A percentile compares a stretch with the other conserved stretches of the same genome.
These are phyloP conservation scores for Furcasterigmium sp. DNA, from an alignment of 2,329 filamentous ascomycete species.

Conservation along the genomic window DNA sequence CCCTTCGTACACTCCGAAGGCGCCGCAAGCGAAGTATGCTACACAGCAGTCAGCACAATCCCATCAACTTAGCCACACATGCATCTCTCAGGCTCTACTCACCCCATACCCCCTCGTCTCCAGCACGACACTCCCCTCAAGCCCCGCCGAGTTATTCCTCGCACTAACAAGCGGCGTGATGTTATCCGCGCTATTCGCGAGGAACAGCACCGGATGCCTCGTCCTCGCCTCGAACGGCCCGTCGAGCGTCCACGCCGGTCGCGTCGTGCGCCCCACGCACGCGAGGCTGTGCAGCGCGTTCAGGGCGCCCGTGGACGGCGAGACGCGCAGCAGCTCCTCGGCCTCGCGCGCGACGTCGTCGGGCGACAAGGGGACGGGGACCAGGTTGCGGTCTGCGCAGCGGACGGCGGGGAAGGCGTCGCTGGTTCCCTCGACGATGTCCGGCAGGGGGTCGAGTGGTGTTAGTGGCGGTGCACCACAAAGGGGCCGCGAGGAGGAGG, in stretches of 20 bases:
- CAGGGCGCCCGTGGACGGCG: constrained; percentile 35
- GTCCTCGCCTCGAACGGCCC: constrained; percentile 27
- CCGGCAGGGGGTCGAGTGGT: constrained; percentile 22
- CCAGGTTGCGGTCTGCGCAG: constrained; percentile 34
- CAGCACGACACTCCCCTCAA: constrained; percentile 39
- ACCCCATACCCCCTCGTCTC: constrained; percentile 47
- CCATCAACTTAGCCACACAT: neutral
- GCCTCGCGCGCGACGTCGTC: constrained; percentile 28
- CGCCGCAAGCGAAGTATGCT: constrained; percentile 45
- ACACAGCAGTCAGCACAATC: neutral
- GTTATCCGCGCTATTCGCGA: constrained; percentile 40
- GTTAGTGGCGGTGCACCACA: constrained; percentile 24
- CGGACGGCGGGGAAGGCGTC: constrained; percentile 40
- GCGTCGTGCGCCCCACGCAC: constrained; percentile 30
- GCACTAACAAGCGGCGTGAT: constrained; percentile 42
- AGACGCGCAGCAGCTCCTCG: constrained; percentile 26
- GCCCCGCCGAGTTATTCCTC: constrained; percentile 35
- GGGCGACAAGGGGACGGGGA: constrained; percentile 16
- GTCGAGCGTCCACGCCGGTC: constrained; percentile 33
- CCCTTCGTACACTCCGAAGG: constrained; percentile 37
- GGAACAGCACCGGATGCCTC: constrained; percentile 36
- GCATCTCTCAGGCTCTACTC: constrained; percentile 19
- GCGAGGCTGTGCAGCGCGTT: constrained; percentile 32
- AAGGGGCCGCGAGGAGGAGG: constrained; percentile 13
- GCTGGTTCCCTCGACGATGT: constrained; percentile 23